These are phyloP conservation scores for Colletotrichum caudatum DNA, from an alignment of 2,329 filamentous ascomycete genomes.

Conservation along the genomic window DNA sequence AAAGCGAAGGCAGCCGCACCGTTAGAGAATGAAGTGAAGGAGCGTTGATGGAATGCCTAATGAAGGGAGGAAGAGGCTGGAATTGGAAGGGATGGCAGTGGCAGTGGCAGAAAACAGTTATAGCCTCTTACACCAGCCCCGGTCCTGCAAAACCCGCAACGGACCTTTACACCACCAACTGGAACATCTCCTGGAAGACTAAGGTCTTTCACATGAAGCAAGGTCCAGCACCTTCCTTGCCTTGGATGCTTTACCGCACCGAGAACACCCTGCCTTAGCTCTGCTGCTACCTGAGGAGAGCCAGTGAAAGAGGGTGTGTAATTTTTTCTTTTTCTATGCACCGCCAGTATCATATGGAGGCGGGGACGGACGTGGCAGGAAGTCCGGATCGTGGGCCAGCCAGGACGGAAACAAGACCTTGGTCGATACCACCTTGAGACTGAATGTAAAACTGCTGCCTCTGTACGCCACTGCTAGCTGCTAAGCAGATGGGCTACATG, in stretches of 20 bases:
- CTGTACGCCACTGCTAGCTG: constrained; percentile 15
- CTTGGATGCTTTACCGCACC: not conserved
- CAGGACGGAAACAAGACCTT: constrained; percentile 19
- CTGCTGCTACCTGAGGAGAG: constrained; percentile 15
- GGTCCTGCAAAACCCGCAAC: not conserved
- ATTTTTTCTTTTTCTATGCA: constrained; percentile 30
- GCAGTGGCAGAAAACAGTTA: constrained; percentile 23
- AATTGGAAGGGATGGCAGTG: constrained; percentile 12
- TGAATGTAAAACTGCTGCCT: constrained; percentile 4
- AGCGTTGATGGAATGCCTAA: constrained; percentile 3
- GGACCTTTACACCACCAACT: not conserved
- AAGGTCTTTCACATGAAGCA: not conserved
- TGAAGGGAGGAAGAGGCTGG: constrained; percentile 16
- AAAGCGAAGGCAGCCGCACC: constrained; percentile 11
- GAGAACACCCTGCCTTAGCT: constrained; percentile 22
- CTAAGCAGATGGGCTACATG: not conserved
- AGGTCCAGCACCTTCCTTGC: constrained; percentile 3
- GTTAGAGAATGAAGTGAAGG: constrained; percentile 14
- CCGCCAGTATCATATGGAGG: constrained; percentile 33
- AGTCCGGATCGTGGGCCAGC: constrained; percentile 8
- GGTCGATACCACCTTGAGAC: constrained; percentile 16
- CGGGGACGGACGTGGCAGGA: constrained; percentile 25
- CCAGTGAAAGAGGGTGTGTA: constrained; percentile 34
- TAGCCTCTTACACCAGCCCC: not conserved
- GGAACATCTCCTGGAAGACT: not conserved